Base-by-base conservation (phyloP, 306 rosid genomes). In the Glycine latifolia region DNA sequence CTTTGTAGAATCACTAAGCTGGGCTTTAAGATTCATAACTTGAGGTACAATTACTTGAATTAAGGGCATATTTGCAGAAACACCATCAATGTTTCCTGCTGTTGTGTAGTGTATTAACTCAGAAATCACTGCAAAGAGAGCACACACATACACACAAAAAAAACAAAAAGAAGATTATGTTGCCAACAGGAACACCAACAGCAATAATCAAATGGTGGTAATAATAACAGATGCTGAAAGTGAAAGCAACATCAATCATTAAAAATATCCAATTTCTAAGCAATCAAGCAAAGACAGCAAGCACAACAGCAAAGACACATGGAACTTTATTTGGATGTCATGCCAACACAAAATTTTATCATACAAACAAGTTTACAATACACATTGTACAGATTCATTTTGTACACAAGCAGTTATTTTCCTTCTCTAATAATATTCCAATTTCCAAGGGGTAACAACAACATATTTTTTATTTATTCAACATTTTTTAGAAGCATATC, bases 11-110 rank as follows among this genome's bases (percentile, higher is more conserved):
- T 96, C 99, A 84, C 92, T 87, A 77, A 96, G 98, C 71, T 93
- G 98, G 67, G 94, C 77, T 91, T 92, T 96, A 58, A 94, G 92
- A 89, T 62, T 89, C 99, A 96, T 96, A 73, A 96, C 97, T 65
- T 92, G 97, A 65, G 98, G 99, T 50, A 96, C 99, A 88, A 94
- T 88, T 58, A 82, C 97, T 92, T 92, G 99, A 91, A 96, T 92
- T 87, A 96, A 87, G 77, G 97, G 97, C 97, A 89, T 89, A 65
- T 93, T 92, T 12, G 89, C 90, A 75, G 93, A 85, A 85, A 91
- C 87, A 63, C 94, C 97, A 49, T 90, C 91, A 77, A 89, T 84
- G 84, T 80, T 90, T 83, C 91, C 97, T 44, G 90, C 83, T 41
- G 94, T 85, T 11, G 97, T 92, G 83, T 96, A 94, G 83, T 96